Conservation (phyloP, 495 filamentous ascomycete genomes). For the Penicillium malachiteum region DNA sequence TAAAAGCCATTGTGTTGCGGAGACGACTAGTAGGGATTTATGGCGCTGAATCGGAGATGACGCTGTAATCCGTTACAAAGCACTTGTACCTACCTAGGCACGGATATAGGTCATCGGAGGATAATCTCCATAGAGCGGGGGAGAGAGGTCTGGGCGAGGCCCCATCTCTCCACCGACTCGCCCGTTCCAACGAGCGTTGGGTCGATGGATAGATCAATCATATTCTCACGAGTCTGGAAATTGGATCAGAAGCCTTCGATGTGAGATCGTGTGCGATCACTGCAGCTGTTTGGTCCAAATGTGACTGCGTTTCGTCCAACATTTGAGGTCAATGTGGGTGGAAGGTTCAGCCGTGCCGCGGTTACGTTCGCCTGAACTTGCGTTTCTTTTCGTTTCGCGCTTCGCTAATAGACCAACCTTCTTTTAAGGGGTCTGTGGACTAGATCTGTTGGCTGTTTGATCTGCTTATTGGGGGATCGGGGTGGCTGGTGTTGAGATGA, state of each 20-base stretch:
- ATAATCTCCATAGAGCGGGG: conserved; percentile 2
- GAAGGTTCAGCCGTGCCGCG: neutral
- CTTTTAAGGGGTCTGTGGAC: neutral
- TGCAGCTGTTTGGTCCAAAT: neutral
- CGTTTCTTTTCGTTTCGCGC: neutral
- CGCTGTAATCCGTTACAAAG: neutral
- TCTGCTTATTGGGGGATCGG: conserved; percentile 8
- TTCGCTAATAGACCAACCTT: neutral
- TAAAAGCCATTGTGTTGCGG: too few relatives aligned
- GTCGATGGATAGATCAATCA: conserved; percentile 10
- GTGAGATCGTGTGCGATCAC: conserved; percentile 1
- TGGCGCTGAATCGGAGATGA: neutral
- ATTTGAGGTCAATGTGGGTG: neutral
- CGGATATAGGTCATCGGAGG: neutral
- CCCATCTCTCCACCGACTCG: neutral
- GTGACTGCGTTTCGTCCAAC: neutral
- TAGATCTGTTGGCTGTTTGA: neutral
- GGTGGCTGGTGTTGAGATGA: neutral
- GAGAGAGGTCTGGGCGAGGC: conserved; percentile 3
- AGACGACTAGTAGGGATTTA: neutral
- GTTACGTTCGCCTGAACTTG: neutral
- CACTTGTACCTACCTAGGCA: neutral
- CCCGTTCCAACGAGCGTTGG: neutral
- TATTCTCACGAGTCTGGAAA: conserved; percentile 4
- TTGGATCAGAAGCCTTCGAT: too few relatives aligned